phyloP scores from a whole-genome alignment of 176 grass and related monocot genomes.

The Poa annua region DNA sequence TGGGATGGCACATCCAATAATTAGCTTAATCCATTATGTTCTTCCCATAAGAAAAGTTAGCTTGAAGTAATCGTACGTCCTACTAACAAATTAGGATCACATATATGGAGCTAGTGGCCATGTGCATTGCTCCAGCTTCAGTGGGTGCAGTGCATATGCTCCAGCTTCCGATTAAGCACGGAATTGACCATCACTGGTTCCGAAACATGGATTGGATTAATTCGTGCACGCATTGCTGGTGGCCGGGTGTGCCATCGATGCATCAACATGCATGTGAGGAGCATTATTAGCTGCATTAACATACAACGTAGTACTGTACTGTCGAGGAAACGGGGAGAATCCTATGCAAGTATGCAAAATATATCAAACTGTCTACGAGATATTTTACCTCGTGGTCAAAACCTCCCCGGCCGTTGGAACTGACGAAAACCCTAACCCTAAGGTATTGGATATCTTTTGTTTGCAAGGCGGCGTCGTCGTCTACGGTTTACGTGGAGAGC shows the following conservation, averaged over 20 bases:
- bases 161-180: slow-evolving; percentile 23
- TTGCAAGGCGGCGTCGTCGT: not conserved
- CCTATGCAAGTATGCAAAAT: slow-evolving; percentile 24
- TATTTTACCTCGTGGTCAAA: not conserved
- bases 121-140: slow-evolving; percentile 37
- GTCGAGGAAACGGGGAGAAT: slow-evolving; percentile 40
- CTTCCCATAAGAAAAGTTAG: no score
- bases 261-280: slow-evolving; percentile 47
- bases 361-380: no score
- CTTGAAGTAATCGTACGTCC: not conserved
- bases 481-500: not conserved
- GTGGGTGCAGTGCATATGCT: slow-evolving; percentile 35
- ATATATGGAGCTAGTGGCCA: slow-evolving; percentile 45
- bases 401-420: not conserved
- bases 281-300: slow-evolving; percentile 18
- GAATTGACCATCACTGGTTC: slow-evolving; percentile 47
- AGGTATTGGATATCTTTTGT: not conserved
- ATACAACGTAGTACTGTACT: not conserved
- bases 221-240: slow-evolving; percentile 7
- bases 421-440: not conserved
- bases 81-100: slow-evolving; percentile 22
- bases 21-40: not conserved
- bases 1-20: not conserved
- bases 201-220: slow-evolving; percentile 33
- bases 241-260: not conserved